phyloP scores from a whole-genome alignment of 495 filamentous ascomycete species.

The Tuber microsphaerosporum region DNA sequence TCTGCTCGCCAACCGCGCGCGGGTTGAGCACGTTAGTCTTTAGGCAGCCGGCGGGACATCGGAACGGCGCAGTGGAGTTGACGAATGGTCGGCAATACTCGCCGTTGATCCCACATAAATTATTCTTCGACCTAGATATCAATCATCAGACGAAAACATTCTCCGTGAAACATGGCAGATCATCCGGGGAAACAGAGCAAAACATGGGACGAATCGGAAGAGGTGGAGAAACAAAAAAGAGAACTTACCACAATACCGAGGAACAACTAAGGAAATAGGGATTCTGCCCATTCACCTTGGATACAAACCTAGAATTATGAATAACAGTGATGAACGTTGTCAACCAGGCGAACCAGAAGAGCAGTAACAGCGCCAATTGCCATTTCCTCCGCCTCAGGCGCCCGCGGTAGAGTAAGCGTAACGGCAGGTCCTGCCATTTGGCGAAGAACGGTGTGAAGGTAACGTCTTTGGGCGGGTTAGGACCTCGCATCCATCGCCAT shows the following conservation, averaged over 20 bases:
- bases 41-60: slow-evolving; percentile 71
- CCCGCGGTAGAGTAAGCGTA: slow-evolving; percentile 52
- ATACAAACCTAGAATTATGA: slow-evolving; percentile 55
- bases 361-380: slow-evolving; percentile 53
- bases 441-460: slow-evolving; percentile 66
- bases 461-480: slow-evolving; percentile 56
- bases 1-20: slow-evolving; percentile 64
- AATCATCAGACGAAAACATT: not conserved
- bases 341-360: slow-evolving; percentile 64
- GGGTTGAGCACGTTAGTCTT: slow-evolving; percentile 56
- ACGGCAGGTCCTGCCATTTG: slow-evolving; percentile 59
- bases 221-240: not conserved
- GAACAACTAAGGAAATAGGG: slow-evolving; percentile 62
- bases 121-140: slow-evolving; percentile 56
- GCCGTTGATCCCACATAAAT: slow-evolving; percentile 71
- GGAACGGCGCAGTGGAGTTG: slow-evolving; percentile 61
- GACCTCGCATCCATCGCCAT: slow-evolving; percentile 61
- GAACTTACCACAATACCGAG: slow-evolving; percentile 52
- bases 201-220: not conserved
- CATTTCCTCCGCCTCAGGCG: slow-evolving; percentile 59
- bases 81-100: slow-evolving; percentile 74
- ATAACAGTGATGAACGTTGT: slow-evolving; percentile 63
- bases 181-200: not conserved
- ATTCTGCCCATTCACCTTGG: slow-evolving; percentile 59
- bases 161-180: slow-evolving; percentile 30